Percentiles rank a stretch among this genome's conserved stretches.
Evolutionary conservation across 306 rosid species (phyloP).

Genomic region (Abrus pulchellus): DNA sequence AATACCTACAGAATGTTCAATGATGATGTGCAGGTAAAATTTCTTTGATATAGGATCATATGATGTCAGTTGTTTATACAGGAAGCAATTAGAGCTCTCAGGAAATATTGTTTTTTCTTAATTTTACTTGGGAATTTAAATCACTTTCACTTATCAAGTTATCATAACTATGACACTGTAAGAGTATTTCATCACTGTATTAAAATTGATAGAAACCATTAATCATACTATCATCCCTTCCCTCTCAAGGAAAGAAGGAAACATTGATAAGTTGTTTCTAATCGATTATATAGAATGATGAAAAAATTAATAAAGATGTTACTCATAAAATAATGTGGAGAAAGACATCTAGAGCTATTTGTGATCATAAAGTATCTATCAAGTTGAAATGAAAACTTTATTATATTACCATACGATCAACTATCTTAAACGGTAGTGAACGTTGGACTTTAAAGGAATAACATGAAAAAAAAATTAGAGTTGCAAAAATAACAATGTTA

Average conservation of each 20-base stretch:
- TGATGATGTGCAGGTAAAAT: constrained; percentile 95
- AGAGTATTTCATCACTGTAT: constrained; percentile 1
- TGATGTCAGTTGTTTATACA: constrained; percentile 16
- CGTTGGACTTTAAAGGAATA: too few relatives aligned
- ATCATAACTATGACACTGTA: neutral
- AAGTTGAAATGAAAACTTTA: too few relatives aligned
- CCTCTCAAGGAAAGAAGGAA: neutral
- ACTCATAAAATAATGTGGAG: too few relatives aligned
- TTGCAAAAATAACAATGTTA: too few relatives aligned
- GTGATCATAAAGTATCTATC: too few relatives aligned
- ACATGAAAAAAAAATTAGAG: too few relatives aligned
- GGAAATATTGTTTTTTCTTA: constrained; percentile 31
- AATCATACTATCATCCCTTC: constrained; percentile 8
- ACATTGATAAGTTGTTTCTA: neutral
- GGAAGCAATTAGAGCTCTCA: neutral
- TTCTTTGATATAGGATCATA: constrained; percentile 6
- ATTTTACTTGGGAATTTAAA: constrained; percentile 20
- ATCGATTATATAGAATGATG: too few relatives aligned
- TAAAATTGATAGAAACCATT: constrained; percentile 4
- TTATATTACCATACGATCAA: too few relatives aligned
- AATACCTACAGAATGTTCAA: constrained; percentile 93
- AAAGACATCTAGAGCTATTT: too few relatives aligned
- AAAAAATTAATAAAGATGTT: too few relatives aligned
- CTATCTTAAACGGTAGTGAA: too few relatives aligned
- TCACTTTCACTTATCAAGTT: neutral